Base-by-base conservation (phyloP, 371 early-diverging fungal species). In the Pancytospora philotis region DNA sequence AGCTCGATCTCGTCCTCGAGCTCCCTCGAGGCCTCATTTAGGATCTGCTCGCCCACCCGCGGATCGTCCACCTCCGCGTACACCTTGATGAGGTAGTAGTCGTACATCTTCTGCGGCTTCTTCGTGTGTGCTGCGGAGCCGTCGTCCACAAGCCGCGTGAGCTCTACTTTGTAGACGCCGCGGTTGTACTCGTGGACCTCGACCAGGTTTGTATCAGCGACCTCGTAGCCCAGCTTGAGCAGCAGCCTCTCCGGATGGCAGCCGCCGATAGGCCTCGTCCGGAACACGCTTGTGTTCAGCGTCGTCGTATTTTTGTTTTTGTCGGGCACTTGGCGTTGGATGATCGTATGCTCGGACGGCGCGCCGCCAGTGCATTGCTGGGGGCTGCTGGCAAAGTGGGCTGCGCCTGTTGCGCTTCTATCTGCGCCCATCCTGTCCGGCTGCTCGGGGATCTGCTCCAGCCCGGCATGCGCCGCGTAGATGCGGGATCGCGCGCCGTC, bases 51-150 rank as follows among this genome's bases (percentile, higher is more conserved):
- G 10, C 67, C 67, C 27, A 41, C 58, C 19, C 48, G 4, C 16
- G 41, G 38, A 37, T 32, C 32, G 27, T 66, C 36, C 13, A 22
- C 32, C 45, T 31, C 22, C 8, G 10, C 4, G 59, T 25, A 52
- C 2, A 52, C 67, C 41, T 66, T 66, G 22, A 66, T 50, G 10
- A 66, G 58, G 4, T 62, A 62, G 52, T 59, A 45, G 19, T 59
- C 60, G 19, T 41, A 37, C 34, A 55, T 16, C 16, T 22, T 16
- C 22, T 45, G 16, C 16, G 45, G 45, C 16, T 16, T 16, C 16
- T 45, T 22, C 16, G 53, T 8, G 19, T 4, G 8, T 6, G 10
- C 4, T 16, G 32, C 59, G 13, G 28, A 28, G 10, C 57, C 32
- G 4, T 4, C 4, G 2, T 61, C 62, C 22, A 62, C 22, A 19